Evolutionary conservation across 768 basidiomycete genomes (phyloP), one percentile per base, ranked within the genome.

Genomic region (Boletus patriciae): DNA sequence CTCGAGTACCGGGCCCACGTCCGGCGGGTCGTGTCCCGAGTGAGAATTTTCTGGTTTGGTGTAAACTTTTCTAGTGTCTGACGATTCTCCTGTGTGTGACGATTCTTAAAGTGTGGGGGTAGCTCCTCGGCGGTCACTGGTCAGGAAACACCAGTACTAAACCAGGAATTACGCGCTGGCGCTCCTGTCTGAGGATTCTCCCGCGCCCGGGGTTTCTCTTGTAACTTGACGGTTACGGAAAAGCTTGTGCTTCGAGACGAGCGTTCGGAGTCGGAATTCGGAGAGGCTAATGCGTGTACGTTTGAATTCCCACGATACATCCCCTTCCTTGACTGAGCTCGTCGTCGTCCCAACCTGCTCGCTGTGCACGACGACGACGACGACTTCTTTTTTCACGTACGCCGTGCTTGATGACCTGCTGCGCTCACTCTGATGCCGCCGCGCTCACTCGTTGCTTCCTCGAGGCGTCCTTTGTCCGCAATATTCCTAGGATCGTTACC

Each of bases 401-500:
- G 58, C 56, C 55, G 64, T 64, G 61, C 49, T 71, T 70, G 55
- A 71, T 71, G 70, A 68, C 53, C 60, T 56, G 44, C 58, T 62
- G 58, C 46, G 52, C 66, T 46, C 49, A 53, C 50, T 61, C 66
- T 71, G 70, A 83, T 83, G 82, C 79, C 80, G 67, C 71, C 80
- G 57, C 82, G 82, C 67, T 76, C 79, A 52, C 55, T 72, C 47
- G 66, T 72, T 65, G 57, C 73, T 59, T 64, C 71, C 57, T 70
- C 76, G 69, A 75, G 72, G 58, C 83, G 83, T 65, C 83, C 83
- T 70, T 77, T 81, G 72, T 85, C 84, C 59, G 83, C 83, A 64
- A 83, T 85, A 66, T 83, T 80, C 73, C 74, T 84, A 43, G 81
- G 82, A 59, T 62, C 73, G 56, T 71, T 76, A 64, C 68, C 75